Base-by-base conservation (phyloP, 2,329 filamentous ascomycete genomes). In the Exophiala sp. region DNA sequence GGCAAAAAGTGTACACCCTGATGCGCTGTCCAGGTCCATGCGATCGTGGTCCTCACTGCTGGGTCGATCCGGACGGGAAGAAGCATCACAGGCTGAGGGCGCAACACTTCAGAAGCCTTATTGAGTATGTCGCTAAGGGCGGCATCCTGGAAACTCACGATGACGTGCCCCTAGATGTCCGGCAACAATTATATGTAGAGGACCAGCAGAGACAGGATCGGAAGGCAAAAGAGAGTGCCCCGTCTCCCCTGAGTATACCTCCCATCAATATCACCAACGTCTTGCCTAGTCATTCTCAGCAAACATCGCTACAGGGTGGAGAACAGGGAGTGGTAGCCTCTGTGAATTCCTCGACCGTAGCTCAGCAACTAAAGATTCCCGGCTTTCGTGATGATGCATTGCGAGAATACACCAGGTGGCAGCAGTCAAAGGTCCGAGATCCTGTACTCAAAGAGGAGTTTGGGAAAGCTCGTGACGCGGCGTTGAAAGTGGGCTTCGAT, bases 11-110 rank as follows among this genome's bases (percentile, higher is more conserved):
- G 6, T 68, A 69, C 50, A 53, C 35, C 30, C 32, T 61, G 11
- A 64, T 69, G 50, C 62, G 58, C 21, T 69, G 61, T 43, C 60
- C 60, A 43, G 58, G 62, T 10, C 50, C 13, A 44, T 68, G 59
- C 48, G 38, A 62, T 37, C 53, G 57, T 37, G 35, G 50, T 39
- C 60, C 60, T 32, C 58, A 67, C 49, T 68, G 62, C 58, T 70
- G 60, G 65, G 52, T 58, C 34, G 62, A 68, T 49, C 62, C 63
- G 16, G 14, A 57, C 23, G 47, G 58, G 50, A 57, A 66, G 61
- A 62, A 68, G 58, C 63, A 69, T 52, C 63, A 67, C 42, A 63
- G 55, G 47, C 60, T 68, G 1, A 59, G 46, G 29, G 62, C 57
- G 16, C 58, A 61, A 43, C 59, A 66, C 48, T 52, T 68, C 9